Evolutionary conservation across 768 basidiomycete species (phyloP).

Genomic region (Lentinula sp.): DNA sequence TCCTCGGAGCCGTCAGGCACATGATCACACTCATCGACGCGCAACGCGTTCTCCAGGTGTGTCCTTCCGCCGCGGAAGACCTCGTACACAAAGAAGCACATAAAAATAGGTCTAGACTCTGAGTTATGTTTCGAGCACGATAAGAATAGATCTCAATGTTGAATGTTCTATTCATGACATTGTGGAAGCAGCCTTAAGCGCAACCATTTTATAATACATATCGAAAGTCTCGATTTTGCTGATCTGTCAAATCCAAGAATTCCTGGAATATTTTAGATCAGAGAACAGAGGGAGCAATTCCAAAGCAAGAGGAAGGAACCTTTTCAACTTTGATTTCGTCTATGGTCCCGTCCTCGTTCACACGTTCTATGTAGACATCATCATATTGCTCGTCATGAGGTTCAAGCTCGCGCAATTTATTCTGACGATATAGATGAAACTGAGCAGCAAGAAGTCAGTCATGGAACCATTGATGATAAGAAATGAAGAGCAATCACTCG

Average conservation of each 20-base stretch:
- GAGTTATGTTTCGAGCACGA: not conserved
- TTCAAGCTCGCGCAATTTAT: slow-evolving; percentile 56
- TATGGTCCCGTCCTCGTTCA: slow-evolving; percentile 42
- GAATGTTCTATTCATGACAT: no score
- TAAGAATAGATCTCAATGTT: not conserved
- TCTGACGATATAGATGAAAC: slow-evolving; percentile 45
- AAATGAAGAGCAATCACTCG: not conserved
- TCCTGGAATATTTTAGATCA: slow-evolving; percentile 30
- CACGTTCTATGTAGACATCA: slow-evolving; percentile 52
- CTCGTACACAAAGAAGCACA: no score
- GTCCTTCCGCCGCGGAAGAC: no score
- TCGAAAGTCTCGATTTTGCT: slow-evolving; percentile 66
- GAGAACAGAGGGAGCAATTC: not conserved
- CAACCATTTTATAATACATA: slow-evolving; percentile 47
- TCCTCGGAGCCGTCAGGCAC: not conserved
- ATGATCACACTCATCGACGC: not conserved
- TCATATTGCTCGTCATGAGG: slow-evolving; percentile 48
- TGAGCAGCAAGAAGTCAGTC: not conserved
- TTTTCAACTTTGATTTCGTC: slow-evolving; percentile 59
- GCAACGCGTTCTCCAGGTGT: not conserved
- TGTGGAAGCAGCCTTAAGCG: no score
- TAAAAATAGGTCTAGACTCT: no score
- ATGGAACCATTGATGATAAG: not conserved
- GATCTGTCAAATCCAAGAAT: slow-evolving; percentile 69
- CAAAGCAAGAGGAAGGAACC: slow-evolving; percentile 29